Evolutionary conservation across 2,329 filamentous ascomycete genomes (phyloP), one percentile per base, ranked within the genome.

Genomic region (Alternaria burnsii): DNA sequence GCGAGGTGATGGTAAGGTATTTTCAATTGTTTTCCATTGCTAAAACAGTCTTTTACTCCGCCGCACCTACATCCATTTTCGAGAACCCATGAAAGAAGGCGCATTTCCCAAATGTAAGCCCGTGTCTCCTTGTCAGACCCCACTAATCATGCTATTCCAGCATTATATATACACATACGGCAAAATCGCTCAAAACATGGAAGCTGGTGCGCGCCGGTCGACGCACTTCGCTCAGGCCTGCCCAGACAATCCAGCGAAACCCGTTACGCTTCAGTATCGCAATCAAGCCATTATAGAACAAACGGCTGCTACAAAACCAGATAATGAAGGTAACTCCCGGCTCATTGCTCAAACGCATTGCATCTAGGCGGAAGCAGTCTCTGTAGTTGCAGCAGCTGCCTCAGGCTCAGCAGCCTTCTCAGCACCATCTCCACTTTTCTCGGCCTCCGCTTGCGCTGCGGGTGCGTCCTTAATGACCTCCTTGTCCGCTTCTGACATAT

Each of bases 401-500:
- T 67, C 63, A 10, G 59, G 48, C 55, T 44, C 58, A 51, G 55
- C 48, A 43, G 60, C 48, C 44, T 65, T 63, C n/a, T 60, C 58
- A 43, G 46, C 50, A 46, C 38, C 61, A 10, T 64, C 67, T 42
- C 40, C 57, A 6, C 38, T 62, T 10, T 64, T 28, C 5, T 58
- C 63, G 28, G 53, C 58, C 6, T 70, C 65, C 20, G 61, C 62
- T 59, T 72, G 65, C 22, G 58, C 58, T 16, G 63, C 66, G 47
- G 70, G 58, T 14, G 55, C 57, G 26, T 71, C 67, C 32, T 65
- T 63, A 51, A 50, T 63, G 9, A 58, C 46, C 32, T 65, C 66
- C 46, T 69, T 68, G 40, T 71, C 66, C 10, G 68, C 66, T 32
- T 71, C 70, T 50, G 64, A 56, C 73, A 74, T 74, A 12, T 68